phyloP scores from a whole-genome alignment of 2,329 filamentous ascomycete species.

The Lecanicillium sp. region DNA sequence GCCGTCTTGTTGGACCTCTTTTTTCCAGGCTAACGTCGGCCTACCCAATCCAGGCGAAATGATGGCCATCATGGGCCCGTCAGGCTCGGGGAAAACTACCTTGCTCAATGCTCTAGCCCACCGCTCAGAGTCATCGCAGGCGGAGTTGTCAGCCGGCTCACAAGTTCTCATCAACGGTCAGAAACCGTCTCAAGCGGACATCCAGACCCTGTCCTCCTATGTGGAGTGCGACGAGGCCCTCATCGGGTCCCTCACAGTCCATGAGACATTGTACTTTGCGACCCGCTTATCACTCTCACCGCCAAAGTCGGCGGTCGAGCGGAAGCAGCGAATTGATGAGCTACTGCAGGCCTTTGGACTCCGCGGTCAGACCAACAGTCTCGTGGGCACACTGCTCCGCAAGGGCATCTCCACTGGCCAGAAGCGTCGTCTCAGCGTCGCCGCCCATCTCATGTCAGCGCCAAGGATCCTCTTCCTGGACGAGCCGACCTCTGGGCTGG shows the following conservation, averaged over 20 bases:
- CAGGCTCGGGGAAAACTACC: slow-evolving; percentile 71
- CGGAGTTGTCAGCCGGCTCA: slow-evolving; percentile 34
- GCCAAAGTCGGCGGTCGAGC: slow-evolving; percentile 30
- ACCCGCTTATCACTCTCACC: slow-evolving; percentile 49
- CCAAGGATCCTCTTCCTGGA: slow-evolving; percentile 77
- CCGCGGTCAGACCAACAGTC: slow-evolving; percentile 55
- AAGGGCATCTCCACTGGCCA: slow-evolving; percentile 82
- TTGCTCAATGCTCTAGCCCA: slow-evolving; percentile 72
- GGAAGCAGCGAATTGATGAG: slow-evolving; percentile 56
- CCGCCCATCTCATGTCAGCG: slow-evolving; percentile 71
- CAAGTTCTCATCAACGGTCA: slow-evolving; percentile 54
- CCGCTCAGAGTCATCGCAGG: slow-evolving; percentile 34
- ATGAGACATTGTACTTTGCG: slow-evolving; percentile 72
- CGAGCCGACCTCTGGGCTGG: slow-evolving; percentile 76
- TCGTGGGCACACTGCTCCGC: slow-evolving; percentile 73
- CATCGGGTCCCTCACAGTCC: slow-evolving; percentile 71
- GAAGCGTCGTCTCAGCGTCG: slow-evolving; percentile 72
- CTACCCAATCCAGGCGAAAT: slow-evolving; percentile 47
- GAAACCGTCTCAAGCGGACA: slow-evolving; percentile 40
- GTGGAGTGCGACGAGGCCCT: slow-evolving; percentile 85
- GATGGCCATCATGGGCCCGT: slow-evolving; percentile 74
- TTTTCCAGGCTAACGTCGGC: no score
- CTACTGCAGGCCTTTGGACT: slow-evolving; percentile 69
- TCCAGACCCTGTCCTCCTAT: slow-evolving; percentile 63
- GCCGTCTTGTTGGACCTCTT: no score